Evolutionary conservation across 768 basidiomycete species (phyloP).

Genomic region (Pleurotus ostreatus): DNA sequence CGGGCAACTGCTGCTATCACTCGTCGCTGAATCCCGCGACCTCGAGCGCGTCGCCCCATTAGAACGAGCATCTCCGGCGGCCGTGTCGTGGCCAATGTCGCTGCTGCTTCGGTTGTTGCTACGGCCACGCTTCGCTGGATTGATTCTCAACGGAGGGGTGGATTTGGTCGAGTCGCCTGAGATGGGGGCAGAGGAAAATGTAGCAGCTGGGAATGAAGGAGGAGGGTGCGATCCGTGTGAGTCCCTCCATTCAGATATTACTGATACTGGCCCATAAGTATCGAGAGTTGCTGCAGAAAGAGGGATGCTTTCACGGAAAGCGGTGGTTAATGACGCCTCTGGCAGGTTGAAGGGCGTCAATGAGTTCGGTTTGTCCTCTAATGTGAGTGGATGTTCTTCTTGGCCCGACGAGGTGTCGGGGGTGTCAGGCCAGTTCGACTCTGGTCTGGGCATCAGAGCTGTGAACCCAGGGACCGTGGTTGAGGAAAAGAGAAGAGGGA

Average conservation of each 20-base stretch:
- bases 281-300: background rate
- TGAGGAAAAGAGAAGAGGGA: slow-evolving; percentile 1
- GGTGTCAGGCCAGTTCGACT: background rate
- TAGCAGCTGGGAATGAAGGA: background rate
- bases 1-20: background rate
- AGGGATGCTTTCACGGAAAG: slow-evolving; percentile 3
- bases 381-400: background rate
- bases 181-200: background rate
- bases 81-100: background rate
- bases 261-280: background rate
- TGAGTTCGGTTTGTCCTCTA: background rate
- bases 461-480: background rate
- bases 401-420: background rate
- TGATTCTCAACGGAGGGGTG: background rate
- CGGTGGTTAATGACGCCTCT: background rate
- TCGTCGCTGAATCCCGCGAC: background rate
- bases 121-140: background rate
- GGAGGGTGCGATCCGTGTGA: background rate
- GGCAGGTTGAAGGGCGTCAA: too few relatives aligned
- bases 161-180: background rate
- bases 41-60: background rate
- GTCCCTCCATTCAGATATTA: background rate
- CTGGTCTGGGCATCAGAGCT: slow-evolving; percentile 1
- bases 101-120: background rate
- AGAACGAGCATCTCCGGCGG: background rate